These are phyloP conservation scores for Blastobotrys serpentis DNA, from an alignment of 1,139 yeast genomes.

Conservation along the genomic window DNA sequence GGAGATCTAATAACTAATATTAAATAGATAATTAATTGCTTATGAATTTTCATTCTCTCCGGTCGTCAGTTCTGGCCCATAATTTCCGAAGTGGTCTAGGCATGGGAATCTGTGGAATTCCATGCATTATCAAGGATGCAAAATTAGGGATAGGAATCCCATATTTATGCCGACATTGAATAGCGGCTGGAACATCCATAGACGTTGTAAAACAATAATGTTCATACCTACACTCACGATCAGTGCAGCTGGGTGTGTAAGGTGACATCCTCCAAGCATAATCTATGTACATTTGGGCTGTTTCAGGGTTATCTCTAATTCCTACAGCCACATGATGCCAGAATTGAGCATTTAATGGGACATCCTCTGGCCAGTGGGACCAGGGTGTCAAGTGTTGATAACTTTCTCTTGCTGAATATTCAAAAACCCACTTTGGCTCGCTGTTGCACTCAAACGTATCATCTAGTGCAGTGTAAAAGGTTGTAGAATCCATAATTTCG, in stretches of 20 bases:
- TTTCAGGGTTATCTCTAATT: slow-evolving; percentile 33
- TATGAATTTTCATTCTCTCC: slow-evolving; percentile 6
- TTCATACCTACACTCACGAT: slow-evolving; percentile 28
- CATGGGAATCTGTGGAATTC: slow-evolving; percentile 33
- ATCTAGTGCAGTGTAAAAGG: slow-evolving; percentile 45
- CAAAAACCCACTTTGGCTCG: slow-evolving; percentile 28
- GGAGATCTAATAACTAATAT: slow-evolving; percentile 51
- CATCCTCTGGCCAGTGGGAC: slow-evolving; percentile 32
- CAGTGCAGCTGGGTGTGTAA: slow-evolving; percentile 30
- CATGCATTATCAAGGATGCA: slow-evolving; percentile 14
- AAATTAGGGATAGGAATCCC: slow-evolving; percentile 17
- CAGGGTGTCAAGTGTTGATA: slow-evolving; percentile 22
- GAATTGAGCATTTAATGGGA: slow-evolving; percentile 33
- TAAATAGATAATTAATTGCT: slow-evolving; percentile 12
- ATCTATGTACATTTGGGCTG: slow-evolving; percentile 7
- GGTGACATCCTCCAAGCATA: slow-evolving; percentile 47
- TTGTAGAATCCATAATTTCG: slow-evolving; percentile 58
- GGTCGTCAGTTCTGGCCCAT: not conserved
- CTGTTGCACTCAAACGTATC: slow-evolving; percentile 39
- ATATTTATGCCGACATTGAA: slow-evolving; percentile 22
- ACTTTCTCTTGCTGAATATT: slow-evolving; percentile 35
- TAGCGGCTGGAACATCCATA: slow-evolving; percentile 25
- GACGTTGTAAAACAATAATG: slow-evolving; percentile 35
- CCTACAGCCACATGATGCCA: slow-evolving; percentile 33
- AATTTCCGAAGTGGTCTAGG: slow-evolving; percentile 28